Base-by-base conservation (phyloP, 2,329 filamentous ascomycete species). In the Corynespora cassiicola region DNA sequence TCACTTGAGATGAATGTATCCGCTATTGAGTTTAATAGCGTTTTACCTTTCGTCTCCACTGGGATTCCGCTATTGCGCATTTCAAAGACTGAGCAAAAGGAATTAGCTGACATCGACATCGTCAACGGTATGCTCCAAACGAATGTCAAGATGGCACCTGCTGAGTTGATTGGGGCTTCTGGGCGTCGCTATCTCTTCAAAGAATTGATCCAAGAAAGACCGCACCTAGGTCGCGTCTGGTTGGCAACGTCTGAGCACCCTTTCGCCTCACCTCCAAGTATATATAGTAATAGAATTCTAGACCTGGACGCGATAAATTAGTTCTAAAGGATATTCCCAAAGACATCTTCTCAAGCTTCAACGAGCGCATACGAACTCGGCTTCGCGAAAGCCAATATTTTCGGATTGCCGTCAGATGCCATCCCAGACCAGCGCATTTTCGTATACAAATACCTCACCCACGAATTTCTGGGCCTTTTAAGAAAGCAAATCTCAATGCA, bases 151-250 rank as follows among this genome's bases (percentile, higher is more conserved):
- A 39, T 58, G 48, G 47, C 45, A 42, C 23, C 39, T 36, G 11
- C 49, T 27, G 52, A 60, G 44, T 46, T 52, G 32, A 34, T 56
- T 35, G 56, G 54, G 19, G 33, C 41, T 27, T 31, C 59, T 45
- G 61, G 63, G 47, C 44, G 45, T 37, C 39, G 41, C 30, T 68
- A 68, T 52, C 14, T 37, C 10, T 65, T 64, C 41, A 64, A 58
- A 24, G 32, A 59, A 35, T 32, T 66, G 18, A 48, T 69, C 36
- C 60, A 67, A 45, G 59, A 68, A 39, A 59, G 62, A 53, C 47
- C 47, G 34, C 46, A 57, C 34, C 3, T 61, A 15, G 61, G 61
- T 32, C 52, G 57, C 22, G 61, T 68, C 27, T 68, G 62, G 62
- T 39, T 61, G 37, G 60, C 47, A 31, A 45, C 38, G 51, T 56